Evolutionary conservation across 2,329 filamentous ascomycete species (phyloP), one percentile per base, ranked within the genome.

Genomic region (Aureobasidium sp.): DNA sequence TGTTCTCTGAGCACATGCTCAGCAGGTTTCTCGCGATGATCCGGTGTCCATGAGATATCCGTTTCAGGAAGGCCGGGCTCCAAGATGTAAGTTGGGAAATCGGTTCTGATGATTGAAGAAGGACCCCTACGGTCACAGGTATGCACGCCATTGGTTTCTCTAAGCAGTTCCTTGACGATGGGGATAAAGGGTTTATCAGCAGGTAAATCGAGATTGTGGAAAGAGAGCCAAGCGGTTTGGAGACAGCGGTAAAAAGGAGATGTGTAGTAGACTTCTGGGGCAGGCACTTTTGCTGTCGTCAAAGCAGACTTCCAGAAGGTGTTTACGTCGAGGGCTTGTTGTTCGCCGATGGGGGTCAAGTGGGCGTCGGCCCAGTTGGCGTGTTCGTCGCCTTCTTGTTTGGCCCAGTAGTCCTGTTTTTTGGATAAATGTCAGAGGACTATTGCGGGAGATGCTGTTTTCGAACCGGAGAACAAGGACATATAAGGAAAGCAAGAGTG

Each of bases 61-160:
- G 79, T 48, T 69, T 89, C 86, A 0, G 77, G 69, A 67, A 90
- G 89, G 0, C 82, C 83, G 1, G 73, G 69, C 71, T 89, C 87
- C 53, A 89, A 82, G 5, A 66, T 67, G 68, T 80, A 86, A 1
- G 66, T 69, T 0, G 84, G 84, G 53, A 84, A 83, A 4, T 78
- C 74, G 3, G 73, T 64, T 16, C 74, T 72, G 64, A 89, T 85
- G 62, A 79, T 78, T 0, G 79, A 77, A 67, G 78, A 81, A 66
- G 73, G 81, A 27, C 80, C 81, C 10, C 87, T 78, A 34, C 82
- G 79, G 72, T 90, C 85, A 69, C 87, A 90, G 0, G 86, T 88
- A 69, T 89, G 87, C 45, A 85, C 82, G 59, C 81, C 84, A 61
- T 89, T 83, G 2, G 82, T 81, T 71, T 90, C 87, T 34, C 87